These are phyloP conservation scores for Daldinia loculata DNA, from an alignment of 495 filamentous ascomycete genomes.

Conservation along the genomic window DNA sequence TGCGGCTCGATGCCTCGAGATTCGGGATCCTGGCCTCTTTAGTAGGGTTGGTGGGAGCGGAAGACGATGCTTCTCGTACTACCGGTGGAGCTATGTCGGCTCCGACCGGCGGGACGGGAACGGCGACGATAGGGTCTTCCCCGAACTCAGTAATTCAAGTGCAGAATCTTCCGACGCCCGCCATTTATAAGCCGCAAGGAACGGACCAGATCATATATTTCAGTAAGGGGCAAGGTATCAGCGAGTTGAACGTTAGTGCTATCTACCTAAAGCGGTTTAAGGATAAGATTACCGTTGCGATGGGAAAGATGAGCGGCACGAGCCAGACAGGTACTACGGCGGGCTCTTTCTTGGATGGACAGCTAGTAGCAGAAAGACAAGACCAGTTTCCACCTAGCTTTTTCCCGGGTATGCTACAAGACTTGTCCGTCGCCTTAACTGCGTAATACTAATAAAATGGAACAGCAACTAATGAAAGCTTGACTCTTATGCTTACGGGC, in stretches of 20 bases:
- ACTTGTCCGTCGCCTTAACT: neutral
- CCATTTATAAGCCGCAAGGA: neutral
- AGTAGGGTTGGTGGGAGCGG: slow-evolving; percentile 28
- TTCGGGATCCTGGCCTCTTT: slow-evolving; percentile 39
- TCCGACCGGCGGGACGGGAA: slow-evolving; percentile 12
- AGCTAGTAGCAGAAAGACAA: neutral
- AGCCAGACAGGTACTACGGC: neutral
- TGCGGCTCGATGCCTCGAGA: slow-evolving; percentile 44
- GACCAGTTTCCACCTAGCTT: neutral
- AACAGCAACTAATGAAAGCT: slow-evolving; percentile 15
- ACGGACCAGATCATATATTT: slow-evolving; percentile 3
- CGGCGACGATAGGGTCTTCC: slow-evolving; percentile 1
- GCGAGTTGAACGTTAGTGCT: slow-evolving; percentile 11
- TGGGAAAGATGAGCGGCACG: neutral
- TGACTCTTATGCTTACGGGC: neutral
- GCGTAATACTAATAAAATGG: slow-evolving; percentile 4
- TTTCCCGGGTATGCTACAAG: slow-evolving; percentile 24
- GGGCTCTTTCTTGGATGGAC: neutral
- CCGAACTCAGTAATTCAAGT: slow-evolving; percentile 22
- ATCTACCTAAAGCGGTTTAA: slow-evolving; percentile 20
- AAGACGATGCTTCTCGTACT: neutral
- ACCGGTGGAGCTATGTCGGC: neutral
- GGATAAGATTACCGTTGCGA: slow-evolving; percentile 10
- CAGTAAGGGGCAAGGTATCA: slow-evolving; percentile 3
- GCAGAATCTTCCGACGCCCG: neutral